phyloP scores from a whole-genome alignment of 129 eudicot species.

The Arctium minus region DNA sequence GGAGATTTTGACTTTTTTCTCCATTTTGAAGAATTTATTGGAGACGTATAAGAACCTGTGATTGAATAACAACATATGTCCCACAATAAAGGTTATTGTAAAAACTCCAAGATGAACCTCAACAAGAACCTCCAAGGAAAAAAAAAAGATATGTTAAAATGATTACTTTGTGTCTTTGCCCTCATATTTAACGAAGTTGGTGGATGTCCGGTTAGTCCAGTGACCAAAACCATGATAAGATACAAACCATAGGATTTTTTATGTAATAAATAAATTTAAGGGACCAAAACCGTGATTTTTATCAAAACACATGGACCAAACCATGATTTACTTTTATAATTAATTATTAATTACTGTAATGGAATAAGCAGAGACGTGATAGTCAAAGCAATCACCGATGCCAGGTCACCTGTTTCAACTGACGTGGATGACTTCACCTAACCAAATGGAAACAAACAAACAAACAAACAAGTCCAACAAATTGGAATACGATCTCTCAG shows the following conservation, averaged over 20 bases:
- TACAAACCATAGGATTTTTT: background rate
- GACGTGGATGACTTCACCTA: constrained; percentile 23
- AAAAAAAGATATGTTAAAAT: background rate
- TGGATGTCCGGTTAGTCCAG: background rate
- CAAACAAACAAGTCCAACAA: background rate
- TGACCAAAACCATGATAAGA: background rate
- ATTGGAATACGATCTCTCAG: constrained; percentile 1
- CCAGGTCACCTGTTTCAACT: constrained; percentile 7
- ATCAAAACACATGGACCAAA: background rate
- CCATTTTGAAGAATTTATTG: no score
- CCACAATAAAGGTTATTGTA: no score
- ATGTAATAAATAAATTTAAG: no score
- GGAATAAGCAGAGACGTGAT: background rate
- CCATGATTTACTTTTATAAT: background rate
- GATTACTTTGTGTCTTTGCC: background rate
- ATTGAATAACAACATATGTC: no score
- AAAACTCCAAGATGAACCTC: no score
- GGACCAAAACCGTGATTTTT: no score
- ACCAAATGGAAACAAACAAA: background rate
- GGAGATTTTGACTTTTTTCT: no score
- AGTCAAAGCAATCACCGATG: background rate
- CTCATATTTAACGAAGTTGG: background rate
- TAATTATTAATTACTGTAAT: no score
- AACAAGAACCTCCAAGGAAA: no score
- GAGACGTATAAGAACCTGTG: no score